Percentiles rank a stretch among this genome's conserved stretches.
These are phyloP conservation scores for Mycena citricolor DNA, from an alignment of 1,284 basidiomycete species.

Conservation along the genomic window DNA sequence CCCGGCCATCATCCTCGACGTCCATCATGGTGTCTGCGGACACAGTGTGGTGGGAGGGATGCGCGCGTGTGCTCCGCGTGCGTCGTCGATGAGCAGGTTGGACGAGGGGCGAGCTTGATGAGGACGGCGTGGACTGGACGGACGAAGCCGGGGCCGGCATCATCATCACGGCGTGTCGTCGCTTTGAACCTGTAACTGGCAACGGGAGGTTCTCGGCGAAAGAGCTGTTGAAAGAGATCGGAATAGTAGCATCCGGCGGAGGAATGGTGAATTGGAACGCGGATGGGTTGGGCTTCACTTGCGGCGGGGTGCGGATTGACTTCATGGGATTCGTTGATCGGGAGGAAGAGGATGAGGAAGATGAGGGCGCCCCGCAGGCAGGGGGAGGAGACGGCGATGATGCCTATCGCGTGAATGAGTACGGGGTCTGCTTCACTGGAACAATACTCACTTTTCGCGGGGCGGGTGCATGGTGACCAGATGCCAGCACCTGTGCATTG, in stretches of 20 bases:
- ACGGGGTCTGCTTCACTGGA: background rate
- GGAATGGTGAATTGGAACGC: slow-evolving; percentile 23
- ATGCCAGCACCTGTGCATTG: slow-evolving; percentile 13
- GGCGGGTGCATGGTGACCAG: slow-evolving; percentile 16
- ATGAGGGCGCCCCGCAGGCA: slow-evolving; percentile 11
- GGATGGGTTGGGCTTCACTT: slow-evolving; percentile 16
- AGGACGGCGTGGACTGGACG: slow-evolving; percentile 17
- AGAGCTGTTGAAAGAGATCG: slow-evolving; percentile 29
- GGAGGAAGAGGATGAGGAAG: slow-evolving; percentile 15
- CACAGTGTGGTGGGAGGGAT: slow-evolving; percentile 15
- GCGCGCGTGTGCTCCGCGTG: slow-evolving; percentile 21
- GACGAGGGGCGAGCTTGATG: slow-evolving; percentile 16
- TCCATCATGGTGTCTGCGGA: slow-evolving; percentile 42
- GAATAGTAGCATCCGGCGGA: slow-evolving; percentile 24
- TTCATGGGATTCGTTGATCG: slow-evolving; percentile 19
- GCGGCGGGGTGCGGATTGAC: slow-evolving; percentile 8
- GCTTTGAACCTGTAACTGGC: slow-evolving; percentile 43
- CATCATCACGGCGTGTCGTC: slow-evolving; percentile 63
- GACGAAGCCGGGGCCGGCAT: slow-evolving; percentile 34
- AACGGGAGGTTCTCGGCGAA: slow-evolving; percentile 31
- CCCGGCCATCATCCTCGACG: slow-evolving; percentile 57
- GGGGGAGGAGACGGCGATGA: slow-evolving; percentile 22
- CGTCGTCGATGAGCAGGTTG: slow-evolving; percentile 15
- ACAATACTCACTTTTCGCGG: slow-evolving; percentile 15
- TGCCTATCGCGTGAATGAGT: background rate